These are phyloP conservation scores for Colletotrichum karsti DNA, from an alignment of 2,329 filamentous ascomycete genomes.

Conservation along the genomic window DNA sequence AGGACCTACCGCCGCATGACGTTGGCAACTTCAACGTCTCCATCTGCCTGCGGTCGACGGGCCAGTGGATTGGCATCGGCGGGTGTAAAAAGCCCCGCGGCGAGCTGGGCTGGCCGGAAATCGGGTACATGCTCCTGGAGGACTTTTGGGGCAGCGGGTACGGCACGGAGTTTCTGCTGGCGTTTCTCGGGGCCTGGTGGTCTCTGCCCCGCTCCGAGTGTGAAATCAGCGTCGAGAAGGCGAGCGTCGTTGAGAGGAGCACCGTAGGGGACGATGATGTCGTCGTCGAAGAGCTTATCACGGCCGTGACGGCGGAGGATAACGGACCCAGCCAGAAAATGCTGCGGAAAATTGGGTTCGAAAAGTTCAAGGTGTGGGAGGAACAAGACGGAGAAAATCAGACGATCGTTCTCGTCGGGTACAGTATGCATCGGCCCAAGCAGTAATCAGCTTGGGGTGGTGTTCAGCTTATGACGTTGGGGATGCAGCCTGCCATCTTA, in stretches of 20 bases:
- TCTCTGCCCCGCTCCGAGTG: constrained; percentile 54
- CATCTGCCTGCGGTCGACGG: constrained; percentile 55
- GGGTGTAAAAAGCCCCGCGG: constrained; percentile 51
- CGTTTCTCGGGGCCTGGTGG: constrained; percentile 56
- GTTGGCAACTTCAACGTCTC: constrained; percentile 63
- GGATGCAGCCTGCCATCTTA: neutral
- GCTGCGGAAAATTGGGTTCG: constrained; percentile 64
- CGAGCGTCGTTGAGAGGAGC: constrained; percentile 10
- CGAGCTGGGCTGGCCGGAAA: constrained; percentile 61
- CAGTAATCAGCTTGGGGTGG: neutral
- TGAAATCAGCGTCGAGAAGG: constrained; percentile 51
- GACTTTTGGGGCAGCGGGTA: constrained; percentile 65
- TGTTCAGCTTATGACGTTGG: neutral
- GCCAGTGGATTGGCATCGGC: constrained; percentile 61
- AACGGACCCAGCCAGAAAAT: constrained; percentile 66
- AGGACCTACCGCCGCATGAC: constrained; percentile 59
- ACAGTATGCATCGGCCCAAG: constrained; percentile 2
- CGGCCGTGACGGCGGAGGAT: constrained; percentile 54
- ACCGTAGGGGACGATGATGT: constrained; percentile 31
- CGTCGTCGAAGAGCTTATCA: constrained; percentile 45
- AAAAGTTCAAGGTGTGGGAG: constrained; percentile 49
- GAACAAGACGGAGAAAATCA: constrained; percentile 33
- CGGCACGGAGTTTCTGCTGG: constrained; percentile 64
- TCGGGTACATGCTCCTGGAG: constrained; percentile 65
- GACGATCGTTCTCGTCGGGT: neutral